These are phyloP conservation scores for Phragmites australis DNA, from an alignment of 176 grass and related monocot species.

Conservation along the genomic window DNA sequence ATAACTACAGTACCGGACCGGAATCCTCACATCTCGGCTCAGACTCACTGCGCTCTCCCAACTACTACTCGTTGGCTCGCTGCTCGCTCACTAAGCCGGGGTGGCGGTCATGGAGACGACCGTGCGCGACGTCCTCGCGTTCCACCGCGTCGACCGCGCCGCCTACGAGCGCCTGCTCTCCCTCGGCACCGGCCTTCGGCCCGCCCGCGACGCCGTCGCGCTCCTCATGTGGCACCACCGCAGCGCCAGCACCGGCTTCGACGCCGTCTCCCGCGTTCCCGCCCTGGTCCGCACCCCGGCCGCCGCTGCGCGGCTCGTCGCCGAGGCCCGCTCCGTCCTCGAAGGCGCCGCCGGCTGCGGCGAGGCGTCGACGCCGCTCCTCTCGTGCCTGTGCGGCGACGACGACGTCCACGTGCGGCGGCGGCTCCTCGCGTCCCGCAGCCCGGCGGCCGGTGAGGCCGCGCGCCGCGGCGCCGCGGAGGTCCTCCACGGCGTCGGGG, in stretches of 20 bases:
- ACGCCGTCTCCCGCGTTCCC: slow-evolving; percentile 40
- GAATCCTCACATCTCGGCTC: too few relatives aligned
- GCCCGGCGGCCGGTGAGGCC: not conserved
- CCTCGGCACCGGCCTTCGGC: slow-evolving; percentile 24
- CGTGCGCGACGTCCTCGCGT: slow-evolving; percentile 64
- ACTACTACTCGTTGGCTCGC: not conserved
- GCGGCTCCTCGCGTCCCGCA: slow-evolving; percentile 34
- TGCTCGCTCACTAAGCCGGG: not conserved
- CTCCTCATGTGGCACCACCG: slow-evolving; percentile 80
- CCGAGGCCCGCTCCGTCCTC: slow-evolving; percentile 54
- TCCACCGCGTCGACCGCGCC: slow-evolving; percentile 71
- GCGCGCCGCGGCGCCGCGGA: slow-evolving; percentile 31
- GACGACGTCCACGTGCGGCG: not conserved
- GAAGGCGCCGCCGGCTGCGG: not conserved
- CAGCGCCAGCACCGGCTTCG: slow-evolving; percentile 1
- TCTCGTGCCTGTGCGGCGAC: slow-evolving; percentile 21
- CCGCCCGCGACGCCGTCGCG: slow-evolving; percentile 61
- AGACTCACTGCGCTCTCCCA: not conserved
- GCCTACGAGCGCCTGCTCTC: slow-evolving; percentile 59
- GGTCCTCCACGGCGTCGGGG: slow-evolving; percentile 47
- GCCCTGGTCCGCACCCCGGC: not conserved
- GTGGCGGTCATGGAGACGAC: slow-evolving; percentile 33
- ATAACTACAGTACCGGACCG: too few relatives aligned
- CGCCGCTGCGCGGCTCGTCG: slow-evolving; percentile 44
- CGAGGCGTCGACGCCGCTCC: slow-evolving; percentile 1